These are phyloP conservation scores for Fraxinus sp. DNA, from an alignment of 305 asterid genomes.

Conservation along the genomic window DNA sequence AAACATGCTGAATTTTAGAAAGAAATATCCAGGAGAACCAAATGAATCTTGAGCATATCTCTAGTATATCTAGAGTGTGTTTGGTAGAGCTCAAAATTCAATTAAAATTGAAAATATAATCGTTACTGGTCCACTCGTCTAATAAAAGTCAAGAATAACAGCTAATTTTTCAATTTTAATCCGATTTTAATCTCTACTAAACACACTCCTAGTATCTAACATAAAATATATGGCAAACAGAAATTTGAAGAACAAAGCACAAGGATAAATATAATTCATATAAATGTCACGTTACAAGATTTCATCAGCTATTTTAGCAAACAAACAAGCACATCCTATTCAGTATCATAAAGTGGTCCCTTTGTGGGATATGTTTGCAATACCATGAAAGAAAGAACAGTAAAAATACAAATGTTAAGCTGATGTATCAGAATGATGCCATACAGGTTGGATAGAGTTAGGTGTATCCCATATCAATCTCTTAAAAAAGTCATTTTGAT, in stretches of 20 bases:
- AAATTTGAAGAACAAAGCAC: neutral
- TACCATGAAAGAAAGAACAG: neutral
- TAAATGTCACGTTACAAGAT: neutral
- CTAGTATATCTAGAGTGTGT: neutral
- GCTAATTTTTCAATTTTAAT: too few relatives aligned
- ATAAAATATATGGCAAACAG: neutral
- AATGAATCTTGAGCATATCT: neutral
- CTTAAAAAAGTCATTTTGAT: neutral
- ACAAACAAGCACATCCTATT: neutral
- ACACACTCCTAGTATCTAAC: too few relatives aligned
- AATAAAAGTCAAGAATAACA: too few relatives aligned
- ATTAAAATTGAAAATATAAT: too few relatives aligned
- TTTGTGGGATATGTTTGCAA: neutral
- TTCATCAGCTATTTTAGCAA: neutral
- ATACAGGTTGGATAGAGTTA: neutral
- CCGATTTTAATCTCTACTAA: too few relatives aligned
- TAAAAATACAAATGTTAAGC: neutral
- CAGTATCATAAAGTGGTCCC: neutral
- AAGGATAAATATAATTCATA: neutral
- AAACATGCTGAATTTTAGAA: conserved; percentile 2
- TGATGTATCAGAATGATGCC: neutral
- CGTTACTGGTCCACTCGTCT: too few relatives aligned
- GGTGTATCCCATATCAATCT: neutral
- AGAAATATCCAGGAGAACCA: neutral
- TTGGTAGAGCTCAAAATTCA: too few relatives aligned